A percentile compares a stretch with the other conserved stretches of the same genome.
These are phyloP conservation scores for Golubevia pallescens DNA, from an alignment of 1,284 basidiomycete species.

Conservation along the genomic window DNA sequence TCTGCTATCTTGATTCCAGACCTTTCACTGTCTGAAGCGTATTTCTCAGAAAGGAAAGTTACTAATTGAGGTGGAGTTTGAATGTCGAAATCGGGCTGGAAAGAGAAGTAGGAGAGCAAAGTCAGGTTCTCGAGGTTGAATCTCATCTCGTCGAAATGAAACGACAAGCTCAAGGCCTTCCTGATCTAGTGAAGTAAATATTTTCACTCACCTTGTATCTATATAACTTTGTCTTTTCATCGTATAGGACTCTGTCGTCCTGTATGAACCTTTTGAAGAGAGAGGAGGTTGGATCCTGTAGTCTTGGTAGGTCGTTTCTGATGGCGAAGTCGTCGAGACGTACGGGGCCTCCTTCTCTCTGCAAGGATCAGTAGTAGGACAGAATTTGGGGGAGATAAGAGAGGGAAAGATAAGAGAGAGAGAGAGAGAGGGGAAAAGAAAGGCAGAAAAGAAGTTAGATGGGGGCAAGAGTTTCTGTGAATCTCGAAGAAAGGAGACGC, in stretches of 20 bases:
- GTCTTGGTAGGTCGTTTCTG: constrained; percentile 31
- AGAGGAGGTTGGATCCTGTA: constrained; percentile 34
- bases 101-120: not conserved
- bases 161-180: not conserved
- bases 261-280: constrained; percentile 33
- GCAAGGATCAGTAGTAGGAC: not conserved
- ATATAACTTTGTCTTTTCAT: constrained; percentile 53
- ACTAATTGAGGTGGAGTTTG: constrained; percentile 47
- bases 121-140: not conserved
- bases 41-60: constrained; percentile 36
- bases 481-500: no score
- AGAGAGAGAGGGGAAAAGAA: constrained; percentile 1
- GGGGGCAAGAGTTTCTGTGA: no score
- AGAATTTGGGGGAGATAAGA: not conserved
- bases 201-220: constrained; percentile 37
- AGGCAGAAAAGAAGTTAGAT: no score
- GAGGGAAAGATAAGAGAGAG: not conserved
- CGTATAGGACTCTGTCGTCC: constrained; percentile 46
- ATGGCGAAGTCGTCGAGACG: constrained; percentile 60
- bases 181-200: not conserved
- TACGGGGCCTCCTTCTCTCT: constrained; percentile 41
- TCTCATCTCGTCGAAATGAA: not conserved
- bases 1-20: constrained; percentile 52
- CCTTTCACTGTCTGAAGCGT: constrained; percentile 16
- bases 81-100: constrained; percentile 55